Percentiles rank a stretch among this genome's conserved stretches.
phyloP scores from a whole-genome alignment of 352 stramenopile species.

The Thraustochytrium sp. region DNA sequence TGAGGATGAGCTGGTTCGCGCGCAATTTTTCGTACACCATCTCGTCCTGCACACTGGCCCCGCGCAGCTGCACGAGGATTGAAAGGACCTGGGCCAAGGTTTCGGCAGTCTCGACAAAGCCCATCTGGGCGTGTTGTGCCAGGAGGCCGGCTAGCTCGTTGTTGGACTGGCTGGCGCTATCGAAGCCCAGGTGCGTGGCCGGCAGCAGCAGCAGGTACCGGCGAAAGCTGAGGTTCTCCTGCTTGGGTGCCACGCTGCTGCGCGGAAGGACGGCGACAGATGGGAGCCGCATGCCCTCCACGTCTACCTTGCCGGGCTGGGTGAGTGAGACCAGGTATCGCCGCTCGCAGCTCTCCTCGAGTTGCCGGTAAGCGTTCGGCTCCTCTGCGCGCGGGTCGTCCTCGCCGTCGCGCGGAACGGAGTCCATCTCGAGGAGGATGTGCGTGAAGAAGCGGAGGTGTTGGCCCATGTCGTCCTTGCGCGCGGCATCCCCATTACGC shows the following conservation, averaged over 20 bases:
- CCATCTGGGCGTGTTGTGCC: conserved; percentile 7
- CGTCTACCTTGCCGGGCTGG: conserved; percentile 23
- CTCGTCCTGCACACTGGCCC: not conserved
- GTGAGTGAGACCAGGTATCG: conserved; percentile 26
- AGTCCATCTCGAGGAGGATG: conserved; percentile 35
- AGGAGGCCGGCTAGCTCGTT: conserved; percentile 21
- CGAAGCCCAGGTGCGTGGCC: conserved; percentile 15
- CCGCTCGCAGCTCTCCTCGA: conserved; percentile 40
- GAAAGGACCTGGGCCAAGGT: conserved; percentile 24
- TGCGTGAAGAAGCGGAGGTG: too few species aligned
- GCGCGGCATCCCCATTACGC: too few species aligned
- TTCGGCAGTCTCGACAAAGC: conserved; percentile 24
- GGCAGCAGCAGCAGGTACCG: conserved; percentile 20
- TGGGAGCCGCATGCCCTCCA: conserved; percentile 31
- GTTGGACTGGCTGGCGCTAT: not conserved
- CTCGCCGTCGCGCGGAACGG: not conserved
- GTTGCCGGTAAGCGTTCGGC: conserved; percentile 2
- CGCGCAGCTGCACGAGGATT: conserved; percentile 9
- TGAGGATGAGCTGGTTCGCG: conserved; percentile 34
- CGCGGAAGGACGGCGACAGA: conserved; percentile 17
- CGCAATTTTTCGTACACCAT: conserved; percentile 28
- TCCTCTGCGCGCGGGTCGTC: conserved; percentile 14
- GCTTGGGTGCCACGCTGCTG: conserved; percentile 19
- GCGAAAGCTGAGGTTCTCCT: conserved; percentile 36
- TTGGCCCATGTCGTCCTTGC: too few species aligned